Evolutionary conservation across 2,329 filamentous ascomycete genomes (phyloP), one percentile per base, ranked within the genome.

Genomic region (Pyrenophora seminiperda): DNA sequence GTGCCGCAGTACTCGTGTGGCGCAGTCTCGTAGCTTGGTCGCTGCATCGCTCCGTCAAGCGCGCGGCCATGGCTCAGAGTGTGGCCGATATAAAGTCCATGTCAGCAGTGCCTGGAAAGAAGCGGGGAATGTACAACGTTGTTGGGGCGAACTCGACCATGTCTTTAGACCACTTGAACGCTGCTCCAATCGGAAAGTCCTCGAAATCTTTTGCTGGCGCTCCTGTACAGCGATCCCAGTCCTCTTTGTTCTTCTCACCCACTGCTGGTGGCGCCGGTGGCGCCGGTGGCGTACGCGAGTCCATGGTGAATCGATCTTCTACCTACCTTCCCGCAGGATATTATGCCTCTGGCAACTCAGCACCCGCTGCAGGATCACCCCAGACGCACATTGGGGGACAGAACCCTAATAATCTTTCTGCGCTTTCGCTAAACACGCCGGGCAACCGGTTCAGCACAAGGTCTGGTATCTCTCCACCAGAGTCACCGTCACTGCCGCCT

Each of bases 181-280:
- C 67, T 18, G 71, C 69, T 14, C 70, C 70, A 11, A 65, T 68
- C 15, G 67, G 68, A n/a, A 67, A 56, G 41, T 59, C 66, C 3
- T 37, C 61, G 20, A 70, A 68, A 40, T 62, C 67, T n/a, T 69
- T 68, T 22, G 61, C 68, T 10, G 65, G 65, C 18, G 37, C 45
- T 10, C 52, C 61, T 15, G 58, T 67, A 41, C 63, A 68, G 62
- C 68, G 58, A 50, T 56, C 53, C 19, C 59, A 61, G 29, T 67
- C 62, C 37, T 90, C 88, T 55, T 80, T 97, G 13, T 99, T 99
- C 82, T 99, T 96, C 79, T 96, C 91, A 6, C 94, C 94, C 0
- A 97, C 94, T 0, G 92, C 92, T 1, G 84, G 83, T 31, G 67
- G 68, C 18, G 61, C 67, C 5, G 84, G 83, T 31, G 67, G 68